Evolutionary conservation across 768 basidiomycete species (phyloP).

Genomic region (Kwoniella bestiolae): DNA sequence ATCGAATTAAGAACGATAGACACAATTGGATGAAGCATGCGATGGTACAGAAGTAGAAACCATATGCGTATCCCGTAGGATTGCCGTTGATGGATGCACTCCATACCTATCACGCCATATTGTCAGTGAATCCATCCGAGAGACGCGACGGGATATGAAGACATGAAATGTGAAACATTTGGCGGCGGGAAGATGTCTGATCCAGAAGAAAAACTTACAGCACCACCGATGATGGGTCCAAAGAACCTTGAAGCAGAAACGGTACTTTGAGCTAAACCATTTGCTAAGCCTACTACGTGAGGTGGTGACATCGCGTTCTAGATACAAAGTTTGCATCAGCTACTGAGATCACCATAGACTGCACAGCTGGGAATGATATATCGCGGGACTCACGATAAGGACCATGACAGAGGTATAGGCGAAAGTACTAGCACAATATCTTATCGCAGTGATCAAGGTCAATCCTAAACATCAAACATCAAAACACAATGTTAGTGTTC

Average conservation of each 20-base stretch:
- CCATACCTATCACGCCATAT: too few species aligned
- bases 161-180: neutral
- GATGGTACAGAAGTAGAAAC: slow-evolving; percentile 49
- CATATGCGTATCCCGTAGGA: slow-evolving; percentile 48
- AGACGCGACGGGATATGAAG: too few species aligned
- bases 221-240: slow-evolving; percentile 64
- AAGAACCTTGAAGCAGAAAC: slow-evolving; percentile 90
- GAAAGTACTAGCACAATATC: slow-evolving; percentile 87
- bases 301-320: slow-evolving; percentile 77
- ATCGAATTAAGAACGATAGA: slow-evolving; percentile 46
- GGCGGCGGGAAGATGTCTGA: neutral
- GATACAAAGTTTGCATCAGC: neutral
- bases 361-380: neutral
- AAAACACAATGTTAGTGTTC: too few species aligned
- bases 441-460: slow-evolving; percentile 78
- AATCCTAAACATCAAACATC: slow-evolving; percentile 62
- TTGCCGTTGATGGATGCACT: slow-evolving; percentile 52
- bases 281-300: slow-evolving; percentile 82
- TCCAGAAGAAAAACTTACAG: slow-evolving; percentile 28
- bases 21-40: slow-evolving; percentile 41
- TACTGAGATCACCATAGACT: neutral
- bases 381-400: slow-evolving; percentile 61
- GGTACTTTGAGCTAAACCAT: slow-evolving; percentile 93
- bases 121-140: too few species aligned
- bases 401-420: slow-evolving; percentile 89